Base-by-base conservation (phyloP, 495 filamentous ascomycete species). In the Neurospora sp. region DNA sequence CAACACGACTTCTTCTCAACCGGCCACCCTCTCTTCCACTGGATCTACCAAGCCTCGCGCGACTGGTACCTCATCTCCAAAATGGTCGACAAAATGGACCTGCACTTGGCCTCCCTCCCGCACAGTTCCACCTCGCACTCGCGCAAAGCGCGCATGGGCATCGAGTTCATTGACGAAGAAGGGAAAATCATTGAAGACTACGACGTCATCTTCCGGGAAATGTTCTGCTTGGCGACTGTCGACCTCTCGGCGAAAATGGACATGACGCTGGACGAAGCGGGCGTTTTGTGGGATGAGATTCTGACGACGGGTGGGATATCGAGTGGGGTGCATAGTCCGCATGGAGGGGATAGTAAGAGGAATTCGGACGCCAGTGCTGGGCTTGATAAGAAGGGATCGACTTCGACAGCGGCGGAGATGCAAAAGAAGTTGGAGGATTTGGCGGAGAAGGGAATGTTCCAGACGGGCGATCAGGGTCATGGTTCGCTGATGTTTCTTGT, bases 401-500 rank as follows among this genome's bases (percentile, higher is more conserved):
- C 53, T 1, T 61, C 53, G 6, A 1, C 53, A 1, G 2, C 14
- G 41, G 22, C 35, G 72, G 48, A 40, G 14, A 71, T 35, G 17
- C 48, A 71, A 4, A 59, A 14, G 70, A 59, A 71, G 0, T 20
- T 65, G 14, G 65, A 75, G 16, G 75, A 78, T 40, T 9, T 77
- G 39, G 77, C 72, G 2, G 79, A 81, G 71, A 79, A 79, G 70
- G 81, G 77, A 1, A 37, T 73, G 74, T 76, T 68, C 70, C 81
- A 70, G 82, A 44, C 69, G 81, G 72, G 17, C 48, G 68, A 22
- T 40, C 85, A 81, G 22, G 88, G 90, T 7, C 89, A 87, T 69
- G 93, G 93, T 6, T 91, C 94, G 70, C 80, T 94, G 69, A 87
- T 97, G 74, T 94, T 96, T 74, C 85, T 95, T 27, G 90, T 94